phyloP scores from a whole-genome alignment of 2,329 filamentous ascomycete genomes.

The Remersonia thermophila region DNA sequence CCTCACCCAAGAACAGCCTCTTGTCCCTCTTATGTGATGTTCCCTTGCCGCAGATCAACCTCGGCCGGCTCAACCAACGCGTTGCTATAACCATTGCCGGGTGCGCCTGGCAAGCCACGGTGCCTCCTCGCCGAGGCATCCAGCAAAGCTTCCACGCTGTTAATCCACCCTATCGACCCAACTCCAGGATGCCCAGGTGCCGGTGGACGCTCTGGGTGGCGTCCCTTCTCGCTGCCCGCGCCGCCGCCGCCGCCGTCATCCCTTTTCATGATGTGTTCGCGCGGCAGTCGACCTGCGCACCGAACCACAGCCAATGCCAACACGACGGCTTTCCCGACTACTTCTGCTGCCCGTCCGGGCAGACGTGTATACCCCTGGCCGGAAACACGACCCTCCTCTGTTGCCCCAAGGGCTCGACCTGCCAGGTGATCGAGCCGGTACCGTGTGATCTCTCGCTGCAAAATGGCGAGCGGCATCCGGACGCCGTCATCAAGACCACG shows the following conservation, averaged over 20 bases:
- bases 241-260: constrained; percentile 28
- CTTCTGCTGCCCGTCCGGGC: constrained; percentile 52
- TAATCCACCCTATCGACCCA: constrained; percentile 2
- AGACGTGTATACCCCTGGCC: constrained; percentile 49
- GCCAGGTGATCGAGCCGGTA: constrained; percentile 50
- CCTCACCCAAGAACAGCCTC: too few species aligned
- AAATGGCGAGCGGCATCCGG: constrained; percentile 43
- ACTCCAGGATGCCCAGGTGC: constrained; percentile 19
- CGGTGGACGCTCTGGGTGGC: constrained; percentile 23
- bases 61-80: too few species aligned
- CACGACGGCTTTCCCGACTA: constrained; percentile 40
- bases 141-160: neutral
- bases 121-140: constrained; percentile 1
- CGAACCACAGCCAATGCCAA: constrained; percentile 41
- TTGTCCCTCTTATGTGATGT: too few species aligned
- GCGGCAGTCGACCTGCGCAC: constrained; percentile 38
- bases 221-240: constrained; percentile 25
- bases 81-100: too few species aligned
- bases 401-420: constrained; percentile 49
- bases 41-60: constrained; percentile 3
- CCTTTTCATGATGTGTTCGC: constrained; percentile 27
- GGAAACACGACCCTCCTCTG: constrained; percentile 57
- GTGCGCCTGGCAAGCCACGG: neutral
- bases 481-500: constrained; percentile 53
- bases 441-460: constrained; percentile 51